Conservation (phyloP, 805 yeast species). For the Schwanniomyces polymorphus region DNA sequence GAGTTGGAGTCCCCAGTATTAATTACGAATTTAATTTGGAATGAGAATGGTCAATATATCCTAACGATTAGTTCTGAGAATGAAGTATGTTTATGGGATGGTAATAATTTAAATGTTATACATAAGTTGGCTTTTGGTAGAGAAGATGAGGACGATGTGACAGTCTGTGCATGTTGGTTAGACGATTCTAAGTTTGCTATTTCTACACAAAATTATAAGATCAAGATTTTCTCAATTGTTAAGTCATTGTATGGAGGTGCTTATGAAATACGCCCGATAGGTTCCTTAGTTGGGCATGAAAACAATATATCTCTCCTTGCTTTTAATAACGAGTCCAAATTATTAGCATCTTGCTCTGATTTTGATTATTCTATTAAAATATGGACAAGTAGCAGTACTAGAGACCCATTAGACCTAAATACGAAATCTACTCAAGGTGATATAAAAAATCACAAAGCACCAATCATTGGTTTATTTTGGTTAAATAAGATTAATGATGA, state of each 20-base stretch:
- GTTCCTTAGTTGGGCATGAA: slow-evolving; percentile 58
- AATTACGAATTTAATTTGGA: slow-evolving; percentile 62
- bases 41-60: slow-evolving; percentile 50
- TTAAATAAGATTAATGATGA: slow-evolving; percentile 29
- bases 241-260: slow-evolving; percentile 8
- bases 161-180: slow-evolving; percentile 70
- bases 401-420: slow-evolving; percentile 43
- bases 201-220: slow-evolving; percentile 58
- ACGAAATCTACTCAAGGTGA: slow-evolving; percentile 8
- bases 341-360: slow-evolving; percentile 75
- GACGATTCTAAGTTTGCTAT: slow-evolving; percentile 66
- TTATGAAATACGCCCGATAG: slow-evolving; percentile 23
- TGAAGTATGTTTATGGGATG: slow-evolving; percentile 63
- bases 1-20: slow-evolving; percentile 25
- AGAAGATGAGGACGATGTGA: background rate
- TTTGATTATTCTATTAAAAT: slow-evolving; percentile 64
- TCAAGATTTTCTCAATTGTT: slow-evolving; percentile 51
- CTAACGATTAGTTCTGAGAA: slow-evolving; percentile 55
- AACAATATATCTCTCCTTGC: slow-evolving; percentile 54
- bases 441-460: slow-evolving; percentile 47
- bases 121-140: slow-evolving; percentile 21
- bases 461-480: slow-evolving; percentile 61
- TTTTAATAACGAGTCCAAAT: slow-evolving; percentile 51
- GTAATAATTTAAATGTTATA: slow-evolving; percentile 36
- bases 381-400: slow-evolving; percentile 69